phyloP scores from a whole-genome alignment of 2,329 filamentous ascomycete genomes.

The Corniculantispora saksenae region DNA sequence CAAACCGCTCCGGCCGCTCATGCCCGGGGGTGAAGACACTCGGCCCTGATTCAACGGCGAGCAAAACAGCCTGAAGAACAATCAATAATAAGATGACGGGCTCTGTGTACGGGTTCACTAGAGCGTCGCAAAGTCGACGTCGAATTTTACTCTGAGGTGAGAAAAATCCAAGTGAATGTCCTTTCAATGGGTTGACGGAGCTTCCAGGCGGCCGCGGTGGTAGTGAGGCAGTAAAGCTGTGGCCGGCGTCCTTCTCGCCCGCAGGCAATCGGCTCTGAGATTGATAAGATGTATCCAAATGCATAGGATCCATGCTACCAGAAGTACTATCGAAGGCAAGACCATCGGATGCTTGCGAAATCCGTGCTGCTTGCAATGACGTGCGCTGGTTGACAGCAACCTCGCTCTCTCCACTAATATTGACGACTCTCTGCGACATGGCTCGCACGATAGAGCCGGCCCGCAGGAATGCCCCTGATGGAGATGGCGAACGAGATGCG shows the following conservation, averaged over 20 bases:
- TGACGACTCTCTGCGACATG: conserved; percentile 97
- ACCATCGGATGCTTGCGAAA: conserved; percentile 37
- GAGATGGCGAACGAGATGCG: conserved; percentile 63
- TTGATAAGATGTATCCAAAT: conserved; percentile 52
- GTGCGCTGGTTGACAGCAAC: conserved; percentile 69
- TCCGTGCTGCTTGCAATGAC: conserved; percentile 55
- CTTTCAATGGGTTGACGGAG: conserved; percentile 73
- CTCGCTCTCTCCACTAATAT: conserved; percentile 91
- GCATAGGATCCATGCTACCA: conserved; percentile 35
- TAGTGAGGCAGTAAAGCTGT: conserved; percentile 24
- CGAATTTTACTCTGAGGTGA: conserved; percentile 75
- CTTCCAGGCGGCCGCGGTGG: conserved; percentile 22
- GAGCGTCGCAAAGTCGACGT: conserved; percentile 73
- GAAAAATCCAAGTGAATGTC: conserved; percentile 84
- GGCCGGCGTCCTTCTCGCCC: conserved; percentile 45
- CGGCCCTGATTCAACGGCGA: conserved; percentile 78
- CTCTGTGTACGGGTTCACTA: conserved; percentile 86
- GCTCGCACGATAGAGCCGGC: conserved; percentile 76
- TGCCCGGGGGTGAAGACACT: conserved; percentile 67
- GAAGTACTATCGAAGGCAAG: conserved; percentile 33
- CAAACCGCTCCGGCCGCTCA: conserved; percentile 65
- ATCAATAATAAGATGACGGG: conserved; percentile 86
- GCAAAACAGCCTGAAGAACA: conserved; percentile 81
- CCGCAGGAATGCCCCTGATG: conserved; percentile 64
- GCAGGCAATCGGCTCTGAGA: conserved; percentile 48